Evolutionary conservation across 2,329 filamentous ascomycete genomes (phyloP), one percentile per base, ranked within the genome.

Genomic region (Penicillium psychrosexuale): DNA sequence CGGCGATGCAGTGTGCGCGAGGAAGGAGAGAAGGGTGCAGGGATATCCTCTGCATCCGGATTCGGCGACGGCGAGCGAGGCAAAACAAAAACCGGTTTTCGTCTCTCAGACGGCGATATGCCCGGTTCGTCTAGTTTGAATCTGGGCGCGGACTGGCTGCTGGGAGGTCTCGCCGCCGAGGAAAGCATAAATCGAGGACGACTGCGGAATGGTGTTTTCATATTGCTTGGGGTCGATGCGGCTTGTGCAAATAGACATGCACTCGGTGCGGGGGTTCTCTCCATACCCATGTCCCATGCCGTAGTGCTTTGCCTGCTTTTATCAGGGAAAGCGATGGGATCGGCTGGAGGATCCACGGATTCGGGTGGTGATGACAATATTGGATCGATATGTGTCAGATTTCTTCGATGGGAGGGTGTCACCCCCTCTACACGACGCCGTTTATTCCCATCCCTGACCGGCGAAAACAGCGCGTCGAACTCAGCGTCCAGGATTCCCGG

Each of bases 1-100:
- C 67, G 65, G 6, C 72, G 66, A 12, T 60, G 63, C 3, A 71
- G 55, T 0, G 66, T 62, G 33, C 62, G 66, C 13, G 69, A 70
- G 0, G 69, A 68, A 5, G 72, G 73, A 0, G 72, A 75, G 51
- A 74, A 75, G 0, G 70, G 71, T 1, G 68, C 66, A 6, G 66
- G 65, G 1, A 69, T 61, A 44, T 65, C 58, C 1, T 69, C 64
- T 4, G 55, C 51, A 15, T 53, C 47, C 3, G 48, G 51, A 5
- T 64, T 61, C 2, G 70, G 69, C 3, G 72, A 71, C 3, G 71
- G 72, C 0, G 71, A 72, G 34, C 66, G 66, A 3, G 74, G 74
- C 3, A 76, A 59, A 11, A 75, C 64, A 50, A 77, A 76, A 8
- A 59, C 55, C 3, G 72, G 72, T 55, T 72, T 75, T 22, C 64